These are phyloP conservation scores for Trifolium dubium DNA, from an alignment of 306 rosid genomes.

Conservation along the genomic window DNA sequence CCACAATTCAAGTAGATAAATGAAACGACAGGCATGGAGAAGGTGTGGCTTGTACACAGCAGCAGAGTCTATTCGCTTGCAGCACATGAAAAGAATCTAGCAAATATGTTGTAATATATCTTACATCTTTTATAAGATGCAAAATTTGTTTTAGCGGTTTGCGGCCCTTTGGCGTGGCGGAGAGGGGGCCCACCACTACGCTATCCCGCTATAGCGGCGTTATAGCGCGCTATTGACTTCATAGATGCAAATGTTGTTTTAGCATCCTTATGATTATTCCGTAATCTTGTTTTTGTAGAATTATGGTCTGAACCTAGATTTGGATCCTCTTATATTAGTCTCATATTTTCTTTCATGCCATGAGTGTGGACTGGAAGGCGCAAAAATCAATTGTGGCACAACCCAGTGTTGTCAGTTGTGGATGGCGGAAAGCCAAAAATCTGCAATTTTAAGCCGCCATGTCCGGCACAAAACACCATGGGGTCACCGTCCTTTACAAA, in stretches of 20 bases:
- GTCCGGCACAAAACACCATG: neutral
- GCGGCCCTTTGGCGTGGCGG: too few species aligned
- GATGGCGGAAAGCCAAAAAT: neutral
- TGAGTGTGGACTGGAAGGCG: neutral
- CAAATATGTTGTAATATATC: neutral
- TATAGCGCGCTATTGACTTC: too few species aligned
- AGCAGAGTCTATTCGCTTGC: neutral
- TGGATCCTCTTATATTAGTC: neutral
- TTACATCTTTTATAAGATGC: neutral
- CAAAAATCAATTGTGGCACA: neutral
- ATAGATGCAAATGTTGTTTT: neutral
- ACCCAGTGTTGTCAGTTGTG: neutral
- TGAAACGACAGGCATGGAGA: constrained; percentile 3
- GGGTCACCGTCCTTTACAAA: neutral
- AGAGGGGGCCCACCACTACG: too few species aligned
- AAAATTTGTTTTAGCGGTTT: too few species aligned
- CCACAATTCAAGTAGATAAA: constrained; percentile 1
- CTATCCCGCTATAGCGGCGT: too few species aligned
- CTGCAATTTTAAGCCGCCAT: neutral
- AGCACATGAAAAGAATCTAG: neutral
- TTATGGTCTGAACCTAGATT: constrained; percentile 7
- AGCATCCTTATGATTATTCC: constrained; percentile 6
- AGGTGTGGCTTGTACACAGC: neutral
- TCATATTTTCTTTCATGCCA: neutral
- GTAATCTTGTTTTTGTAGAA: neutral